phyloP scores from a whole-genome alignment of 2,329 filamentous ascomycete species.

The Ophidiomyces ophidiicola region DNA sequence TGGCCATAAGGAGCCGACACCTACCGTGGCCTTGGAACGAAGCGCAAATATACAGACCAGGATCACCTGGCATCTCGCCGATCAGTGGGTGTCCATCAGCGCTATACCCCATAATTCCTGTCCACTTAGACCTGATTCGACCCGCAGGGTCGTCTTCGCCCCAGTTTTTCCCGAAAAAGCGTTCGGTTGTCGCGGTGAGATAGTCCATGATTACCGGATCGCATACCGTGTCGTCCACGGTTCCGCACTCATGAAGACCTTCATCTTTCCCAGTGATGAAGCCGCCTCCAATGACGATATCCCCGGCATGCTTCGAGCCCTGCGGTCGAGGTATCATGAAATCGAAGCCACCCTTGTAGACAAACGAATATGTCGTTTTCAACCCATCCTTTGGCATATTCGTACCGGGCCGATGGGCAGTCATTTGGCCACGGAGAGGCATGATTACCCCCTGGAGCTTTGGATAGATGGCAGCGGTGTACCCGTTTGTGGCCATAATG shows the following conservation, averaged over 20 bases:
- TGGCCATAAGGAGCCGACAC: background rate
- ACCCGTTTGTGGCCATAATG: conserved; percentile 44
- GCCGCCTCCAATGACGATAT: conserved; percentile 20
- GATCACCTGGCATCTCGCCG: conserved; percentile 31
- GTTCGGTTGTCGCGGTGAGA: conserved; percentile 19
- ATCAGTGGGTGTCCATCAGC: conserved; percentile 44
- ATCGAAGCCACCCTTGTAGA: conserved; percentile 26
- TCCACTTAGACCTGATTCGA: conserved; percentile 39
- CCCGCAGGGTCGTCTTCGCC: conserved; percentile 33
- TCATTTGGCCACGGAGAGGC: conserved; percentile 41
- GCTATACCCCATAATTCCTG: conserved; percentile 47
- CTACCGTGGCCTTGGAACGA: conserved; percentile 16
- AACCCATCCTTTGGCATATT: conserved; percentile 13
- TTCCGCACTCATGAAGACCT: conserved; percentile 19
- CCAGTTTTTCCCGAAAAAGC: conserved; percentile 33
- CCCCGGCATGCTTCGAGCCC: conserved; percentile 9
- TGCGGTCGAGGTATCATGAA: conserved; percentile 26
- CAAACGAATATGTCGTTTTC: conserved; percentile 15
- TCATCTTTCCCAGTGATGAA: conserved; percentile 15
- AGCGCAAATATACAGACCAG: conserved; percentile 16
- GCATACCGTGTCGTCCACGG: conserved; percentile 15
- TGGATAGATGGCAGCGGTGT: conserved; percentile 37
- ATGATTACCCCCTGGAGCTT: conserved; percentile 39
- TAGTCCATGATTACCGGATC: conserved; percentile 18
- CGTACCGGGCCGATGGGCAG: conserved; percentile 25